Percentiles rank a stretch among this genome's conserved stretches.
phyloP scores from a whole-genome alignment of 164 flowering plant species.

The Tetrastigma voinierianum region DNA sequence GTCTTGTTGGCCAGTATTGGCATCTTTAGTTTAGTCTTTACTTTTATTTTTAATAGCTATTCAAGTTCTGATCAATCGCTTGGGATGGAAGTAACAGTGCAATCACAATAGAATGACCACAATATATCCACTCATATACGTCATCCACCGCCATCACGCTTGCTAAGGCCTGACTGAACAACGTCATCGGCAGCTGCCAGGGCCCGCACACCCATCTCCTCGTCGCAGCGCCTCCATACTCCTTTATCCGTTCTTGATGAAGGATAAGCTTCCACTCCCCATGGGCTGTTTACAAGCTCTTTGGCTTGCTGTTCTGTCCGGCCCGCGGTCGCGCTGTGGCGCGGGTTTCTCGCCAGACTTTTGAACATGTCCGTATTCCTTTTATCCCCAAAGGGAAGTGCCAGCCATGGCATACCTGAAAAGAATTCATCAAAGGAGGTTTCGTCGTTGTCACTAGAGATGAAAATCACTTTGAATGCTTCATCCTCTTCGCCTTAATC shows the following conservation, averaged over 20 bases:
- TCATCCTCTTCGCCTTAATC: slow-evolving; percentile 52
- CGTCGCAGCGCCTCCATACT: too few species aligned
- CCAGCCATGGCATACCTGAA: slow-evolving; percentile 73
- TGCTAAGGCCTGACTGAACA: slow-evolving; percentile 23
- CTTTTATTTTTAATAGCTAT: too few species aligned
- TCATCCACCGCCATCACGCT: slow-evolving; percentile 48
- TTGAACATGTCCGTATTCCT: too few species aligned
- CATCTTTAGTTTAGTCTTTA: too few species aligned
- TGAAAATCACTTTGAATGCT: slow-evolving; percentile 60
- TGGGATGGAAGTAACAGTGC: slow-evolving; percentile 59
- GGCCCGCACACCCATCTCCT: too few species aligned
- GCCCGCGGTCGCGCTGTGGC: too few species aligned
- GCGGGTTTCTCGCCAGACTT: too few species aligned
- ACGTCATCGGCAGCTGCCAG: too few species aligned
- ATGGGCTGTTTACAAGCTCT: slow-evolving; percentile 39
- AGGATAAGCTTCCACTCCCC: slow-evolving; percentile 46
- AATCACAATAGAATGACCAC: slow-evolving; percentile 61
- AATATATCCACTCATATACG: slow-evolving; percentile 33
- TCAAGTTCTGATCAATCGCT: too few species aligned
- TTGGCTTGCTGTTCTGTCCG: slow-evolving; percentile 51
- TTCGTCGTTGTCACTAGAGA: slow-evolving; percentile 59
- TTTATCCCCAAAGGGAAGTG: slow-evolving; percentile 64
- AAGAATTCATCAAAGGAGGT: slow-evolving; percentile 56
- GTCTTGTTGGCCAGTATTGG: too few species aligned
- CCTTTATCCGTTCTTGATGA: slow-evolving; percentile 59